Evolutionary conservation across 306 rosid genomes (phyloP), one percentile per base, ranked within the genome.

Genomic region (Bauhinia variegata): DNA sequence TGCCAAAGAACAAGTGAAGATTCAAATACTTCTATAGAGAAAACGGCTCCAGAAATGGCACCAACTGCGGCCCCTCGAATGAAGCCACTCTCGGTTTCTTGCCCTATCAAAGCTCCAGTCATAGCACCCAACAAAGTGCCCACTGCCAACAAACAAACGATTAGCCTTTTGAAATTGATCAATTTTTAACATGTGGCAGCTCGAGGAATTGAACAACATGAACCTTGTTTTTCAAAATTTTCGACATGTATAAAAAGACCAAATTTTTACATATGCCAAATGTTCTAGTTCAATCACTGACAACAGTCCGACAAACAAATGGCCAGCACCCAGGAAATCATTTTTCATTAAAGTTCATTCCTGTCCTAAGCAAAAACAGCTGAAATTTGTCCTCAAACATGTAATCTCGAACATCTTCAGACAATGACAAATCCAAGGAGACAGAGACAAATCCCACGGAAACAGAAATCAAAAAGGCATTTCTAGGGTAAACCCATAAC

Each of bases 41-140:
- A 93, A 78, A 95, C 99, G 79, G 99, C 99, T 76, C 99, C 99
- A 32, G 97, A 90, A 19, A 95, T 95, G 58, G 99, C 99, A 46
- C 97, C 99, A 82, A 95, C 96, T 5, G 99, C 96, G 57, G 99
- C 99, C 12, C 99, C 99, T 80, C 97, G 74, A 53, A 95, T 92
- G 79, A 95, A 95, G 57, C 97, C 99, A 54, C 99, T 93, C 75
- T 93, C 99, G 2, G 99, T 93, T 48, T 93, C 99, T 86, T 93
- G 99, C 38, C 99, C 99, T 64, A 93, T 95, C 84, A 95, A 85
- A 78, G 99, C 97, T 39, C 99, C 99, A 2, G 99, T 90, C 89
- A 95, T 71, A 19, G 99, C 99, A 39, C 99, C 99, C 71, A 95
- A 77, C 77, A 88, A 73, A 56, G 96, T 90, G 6, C 99, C 99